These are phyloP conservation scores for Pholiota microspora DNA, from an alignment of 768 basidiomycete genomes.

Conservation along the genomic window DNA sequence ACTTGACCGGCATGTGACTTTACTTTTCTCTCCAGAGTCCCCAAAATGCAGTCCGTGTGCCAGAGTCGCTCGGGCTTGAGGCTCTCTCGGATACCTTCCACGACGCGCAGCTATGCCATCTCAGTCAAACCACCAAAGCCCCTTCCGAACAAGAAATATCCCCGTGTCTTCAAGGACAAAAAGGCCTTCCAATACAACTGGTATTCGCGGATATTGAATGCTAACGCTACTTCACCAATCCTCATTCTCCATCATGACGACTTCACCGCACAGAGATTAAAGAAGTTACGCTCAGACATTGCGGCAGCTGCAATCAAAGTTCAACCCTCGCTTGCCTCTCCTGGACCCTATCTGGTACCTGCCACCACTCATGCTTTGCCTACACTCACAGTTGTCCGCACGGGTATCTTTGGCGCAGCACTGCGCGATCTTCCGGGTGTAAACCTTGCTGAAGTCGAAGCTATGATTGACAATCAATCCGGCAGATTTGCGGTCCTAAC, in stretches of 20 bases:
- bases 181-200: conserved; percentile 81
- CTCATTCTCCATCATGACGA: conserved; percentile 79
- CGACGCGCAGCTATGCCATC: conserved; percentile 65
- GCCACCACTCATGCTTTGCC: conserved; percentile 35
- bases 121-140: conserved; percentile 46
- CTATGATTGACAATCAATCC: conserved; percentile 54
- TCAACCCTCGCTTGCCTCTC: conserved; percentile 36
- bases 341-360: conserved; percentile 26
- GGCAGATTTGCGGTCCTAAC: conserved; percentile 67
- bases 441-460: conserved; percentile 42
- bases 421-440: conserved; percentile 59
- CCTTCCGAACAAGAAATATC: conserved; percentile 50
- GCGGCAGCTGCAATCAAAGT: conserved; percentile 48
- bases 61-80: conserved; percentile 68
- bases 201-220: conserved; percentile 70
- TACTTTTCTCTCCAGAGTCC: conserved; percentile 16
- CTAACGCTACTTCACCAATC: conserved; percentile 56
- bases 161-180: conserved; percentile 73
- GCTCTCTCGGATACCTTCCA: conserved; percentile 60
- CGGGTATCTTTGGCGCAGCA: conserved; percentile 78
- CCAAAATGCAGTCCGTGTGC: conserved; percentile 41
- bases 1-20: conserved; percentile 12
- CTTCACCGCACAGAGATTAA: conserved; percentile 66
- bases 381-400: conserved; percentile 67
- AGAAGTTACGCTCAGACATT: conserved; percentile 69